Percentiles rank a stretch among this genome's conserved stretches.
Conservation (phyloP, 2,329 filamentous ascomycete species). For the Fusarium beomiforme region DNA sequence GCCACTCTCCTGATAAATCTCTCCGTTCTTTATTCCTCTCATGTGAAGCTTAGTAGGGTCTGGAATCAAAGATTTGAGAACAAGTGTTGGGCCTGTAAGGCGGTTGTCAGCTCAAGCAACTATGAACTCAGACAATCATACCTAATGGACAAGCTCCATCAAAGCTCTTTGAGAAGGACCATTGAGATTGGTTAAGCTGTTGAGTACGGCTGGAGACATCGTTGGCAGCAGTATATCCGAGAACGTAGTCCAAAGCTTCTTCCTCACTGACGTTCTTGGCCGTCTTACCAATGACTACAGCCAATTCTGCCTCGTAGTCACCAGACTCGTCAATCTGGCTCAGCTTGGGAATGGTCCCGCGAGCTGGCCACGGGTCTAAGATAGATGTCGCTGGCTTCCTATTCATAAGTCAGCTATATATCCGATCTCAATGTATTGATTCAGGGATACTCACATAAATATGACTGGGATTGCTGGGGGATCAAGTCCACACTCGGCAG, state of each 20-base stretch:
- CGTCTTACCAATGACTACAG: slow-evolving; percentile 62
- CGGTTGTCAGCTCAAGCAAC: neutral
- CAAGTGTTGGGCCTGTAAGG: slow-evolving; percentile 71
- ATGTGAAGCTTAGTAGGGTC: slow-evolving; percentile 67
- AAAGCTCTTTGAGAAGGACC: slow-evolving; percentile 66
- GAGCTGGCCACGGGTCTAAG: slow-evolving; percentile 62
- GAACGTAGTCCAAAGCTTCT: slow-evolving; percentile 67
- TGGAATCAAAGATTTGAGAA: slow-evolving; percentile 63
- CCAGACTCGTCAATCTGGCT: slow-evolving; percentile 61
- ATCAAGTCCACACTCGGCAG: slow-evolving; percentile 60
- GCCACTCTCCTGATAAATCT: slow-evolving; percentile 35
- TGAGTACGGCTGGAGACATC: slow-evolving; percentile 62
- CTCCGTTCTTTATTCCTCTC: slow-evolving; percentile 65
- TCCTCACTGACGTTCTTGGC: slow-evolving; percentile 64
- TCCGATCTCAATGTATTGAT: neutral
- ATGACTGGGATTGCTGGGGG: slow-evolving; percentile 65
- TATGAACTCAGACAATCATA: neutral
- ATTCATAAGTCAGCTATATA: neutral
- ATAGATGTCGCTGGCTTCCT: slow-evolving; percentile 64
- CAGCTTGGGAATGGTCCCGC: slow-evolving; percentile 61
- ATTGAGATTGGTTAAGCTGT: slow-evolving; percentile 43
- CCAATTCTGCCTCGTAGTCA: slow-evolving; percentile 70
- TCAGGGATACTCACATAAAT: slow-evolving; percentile 55
- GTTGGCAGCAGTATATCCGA: slow-evolving; percentile 72
- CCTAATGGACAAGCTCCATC: slow-evolving; percentile 64